A percentile compares a stretch with the other conserved stretches of the same genome.
These are phyloP conservation scores for Ophiosphaerella narmari DNA, from an alignment of 2,329 filamentous ascomycete species.

Conservation along the genomic window DNA sequence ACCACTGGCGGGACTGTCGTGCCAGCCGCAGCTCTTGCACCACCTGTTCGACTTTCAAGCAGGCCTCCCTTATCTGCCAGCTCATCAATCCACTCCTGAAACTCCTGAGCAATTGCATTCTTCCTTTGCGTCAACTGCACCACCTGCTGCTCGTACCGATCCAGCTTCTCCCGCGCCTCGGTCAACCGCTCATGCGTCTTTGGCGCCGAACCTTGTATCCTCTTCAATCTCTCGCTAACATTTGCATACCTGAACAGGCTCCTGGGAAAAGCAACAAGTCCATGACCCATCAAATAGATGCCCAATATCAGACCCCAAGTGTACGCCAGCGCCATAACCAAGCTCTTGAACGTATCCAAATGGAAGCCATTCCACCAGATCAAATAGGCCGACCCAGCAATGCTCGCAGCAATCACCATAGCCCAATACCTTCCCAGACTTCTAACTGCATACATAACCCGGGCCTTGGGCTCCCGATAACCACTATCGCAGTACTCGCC, in stretches of 20 bases:
- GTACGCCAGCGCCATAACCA: slow-evolving; percentile 93
- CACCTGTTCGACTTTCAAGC: slow-evolving; percentile 60
- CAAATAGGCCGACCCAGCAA: slow-evolving; percentile 80
- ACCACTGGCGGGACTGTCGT: slow-evolving; percentile 75
- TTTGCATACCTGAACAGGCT: slow-evolving; percentile 79
- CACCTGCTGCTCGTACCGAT: slow-evolving; percentile 81
- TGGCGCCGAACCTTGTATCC: slow-evolving; percentile 79
- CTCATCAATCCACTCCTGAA: slow-evolving; percentile 96
- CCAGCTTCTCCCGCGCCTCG: slow-evolving; percentile 78
- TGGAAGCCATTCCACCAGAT: slow-evolving; percentile 77
- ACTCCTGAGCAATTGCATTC: slow-evolving; percentile 73
- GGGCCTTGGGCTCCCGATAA: slow-evolving; percentile 81
- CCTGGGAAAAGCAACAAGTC: slow-evolving; percentile 86
- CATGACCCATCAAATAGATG: slow-evolving; percentile 98
- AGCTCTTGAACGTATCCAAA: slow-evolving; percentile 73
- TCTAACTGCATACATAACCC: slow-evolving; percentile 81
- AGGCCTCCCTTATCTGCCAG: slow-evolving; percentile 76
- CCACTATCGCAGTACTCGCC: slow-evolving; percentile 95
- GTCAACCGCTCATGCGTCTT: slow-evolving; percentile 84
- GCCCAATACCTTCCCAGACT: slow-evolving; percentile 88
- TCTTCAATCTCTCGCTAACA: slow-evolving; percentile 72
- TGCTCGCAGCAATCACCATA: slow-evolving; percentile 72
- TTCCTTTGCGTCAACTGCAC: slow-evolving; percentile 79
- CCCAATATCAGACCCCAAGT: slow-evolving; percentile 89
- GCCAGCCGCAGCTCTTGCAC: slow-evolving; percentile 34